These are phyloP conservation scores for Pseudogymnoascus sp. DNA, from an alignment of 2,329 filamentous ascomycete genomes.

Conservation along the genomic window DNA sequence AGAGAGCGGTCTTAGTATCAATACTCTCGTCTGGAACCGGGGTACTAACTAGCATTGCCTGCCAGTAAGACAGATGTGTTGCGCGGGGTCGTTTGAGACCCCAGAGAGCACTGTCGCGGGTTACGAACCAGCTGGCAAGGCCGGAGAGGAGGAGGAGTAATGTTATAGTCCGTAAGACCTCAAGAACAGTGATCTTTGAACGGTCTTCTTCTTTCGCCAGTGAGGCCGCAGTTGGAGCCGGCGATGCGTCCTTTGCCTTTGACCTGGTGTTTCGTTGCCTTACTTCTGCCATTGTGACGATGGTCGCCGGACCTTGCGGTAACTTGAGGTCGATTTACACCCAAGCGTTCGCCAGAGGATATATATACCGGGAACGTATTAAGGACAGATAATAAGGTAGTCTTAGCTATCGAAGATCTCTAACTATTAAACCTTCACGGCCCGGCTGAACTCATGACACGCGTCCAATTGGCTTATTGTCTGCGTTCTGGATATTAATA, in stretches of 20 bases:
- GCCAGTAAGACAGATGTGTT: constrained; percentile 17
- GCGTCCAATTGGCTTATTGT: background rate
- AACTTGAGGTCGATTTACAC: background rate
- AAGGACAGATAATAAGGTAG: constrained; percentile 1
- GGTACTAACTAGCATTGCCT: constrained; percentile 20
- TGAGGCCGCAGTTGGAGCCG: constrained; percentile 2
- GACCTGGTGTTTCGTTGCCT: constrained; percentile 12
- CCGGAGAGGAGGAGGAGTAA: constrained; percentile 21
- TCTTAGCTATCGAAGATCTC: background rate
- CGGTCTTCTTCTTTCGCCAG: constrained; percentile 22
- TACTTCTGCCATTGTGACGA: constrained; percentile 15
- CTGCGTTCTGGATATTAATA: constrained; percentile 3
- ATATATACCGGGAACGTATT: background rate
- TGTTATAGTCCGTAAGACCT: constrained; percentile 22
- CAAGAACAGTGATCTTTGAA: constrained; percentile 18
- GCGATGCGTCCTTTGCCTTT: constrained; percentile 5
- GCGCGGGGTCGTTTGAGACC: constrained; percentile 21
- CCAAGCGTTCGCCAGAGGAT: background rate
- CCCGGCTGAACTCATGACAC: background rate
- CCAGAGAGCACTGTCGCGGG: constrained; percentile 24
- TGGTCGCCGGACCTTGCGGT: background rate
- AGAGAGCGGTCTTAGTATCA: constrained; percentile 5
- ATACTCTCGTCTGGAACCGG: background rate
- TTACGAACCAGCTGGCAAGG: constrained; percentile 25
- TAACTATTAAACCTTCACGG: background rate